phyloP scores from a whole-genome alignment of 2,329 filamentous ascomycete species.

The Tolypocladium sp. region DNA sequence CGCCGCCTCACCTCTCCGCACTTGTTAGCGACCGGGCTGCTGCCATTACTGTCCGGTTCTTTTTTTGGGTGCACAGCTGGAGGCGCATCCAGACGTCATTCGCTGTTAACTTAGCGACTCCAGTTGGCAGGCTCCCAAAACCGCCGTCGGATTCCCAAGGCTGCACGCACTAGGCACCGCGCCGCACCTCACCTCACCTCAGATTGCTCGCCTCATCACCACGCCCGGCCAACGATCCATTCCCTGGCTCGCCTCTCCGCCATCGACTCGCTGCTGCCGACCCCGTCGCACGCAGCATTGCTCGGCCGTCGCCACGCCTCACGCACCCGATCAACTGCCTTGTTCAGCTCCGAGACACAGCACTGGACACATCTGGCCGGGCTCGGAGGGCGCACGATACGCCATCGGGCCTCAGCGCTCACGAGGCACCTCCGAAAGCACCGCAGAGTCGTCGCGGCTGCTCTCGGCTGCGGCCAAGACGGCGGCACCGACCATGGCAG shows the following conservation, averaged over 20 bases:
- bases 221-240: background rate
- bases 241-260: background rate
- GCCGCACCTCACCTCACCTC: background rate
- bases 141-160: background rate
- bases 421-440: background rate
- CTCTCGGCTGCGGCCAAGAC: constrained; percentile 2
- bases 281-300: background rate
- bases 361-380: background rate
- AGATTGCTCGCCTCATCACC: background rate
- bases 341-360: background rate
- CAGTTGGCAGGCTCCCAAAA: background rate
- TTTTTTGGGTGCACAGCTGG: background rate
- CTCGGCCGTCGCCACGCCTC: background rate
- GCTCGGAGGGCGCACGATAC: background rate
- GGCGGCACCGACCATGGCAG: constrained; percentile 34
- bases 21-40: background rate
- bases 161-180: background rate
- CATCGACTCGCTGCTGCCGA: background rate
- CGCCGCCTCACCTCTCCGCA: no score
- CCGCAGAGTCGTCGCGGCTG: background rate
- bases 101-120: background rate
- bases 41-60: no score
- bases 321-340: background rate
- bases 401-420: background rate
- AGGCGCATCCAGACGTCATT: constrained; percentile 1